A percentile compares a stretch with the other conserved stretches of the same genome.
These are phyloP conservation scores for Nematocida displodere DNA, from an alignment of 371 early-diverging fungal genomes.

Conservation along the genomic window DNA sequence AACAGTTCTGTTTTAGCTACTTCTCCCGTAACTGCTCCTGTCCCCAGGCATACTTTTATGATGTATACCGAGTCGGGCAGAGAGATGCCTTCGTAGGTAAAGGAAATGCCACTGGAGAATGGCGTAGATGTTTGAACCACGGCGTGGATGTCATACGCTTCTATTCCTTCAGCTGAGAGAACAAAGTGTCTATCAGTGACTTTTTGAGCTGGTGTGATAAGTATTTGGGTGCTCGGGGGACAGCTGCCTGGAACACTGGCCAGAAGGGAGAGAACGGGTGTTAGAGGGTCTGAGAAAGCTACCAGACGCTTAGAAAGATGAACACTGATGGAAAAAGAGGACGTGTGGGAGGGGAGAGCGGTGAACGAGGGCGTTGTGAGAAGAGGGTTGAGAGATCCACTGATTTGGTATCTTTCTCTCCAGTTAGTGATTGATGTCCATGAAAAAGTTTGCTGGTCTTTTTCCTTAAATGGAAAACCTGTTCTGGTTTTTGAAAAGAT, in stretches of 20 bases:
- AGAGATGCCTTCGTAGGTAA: not conserved
- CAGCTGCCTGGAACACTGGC: too few relatives aligned
- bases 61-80: not conserved
- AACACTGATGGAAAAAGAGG: too few relatives aligned
- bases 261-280: too few relatives aligned
- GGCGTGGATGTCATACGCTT: not conserved
- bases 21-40: not conserved
- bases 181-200: too few relatives aligned
- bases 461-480: not conserved
- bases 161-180: too few relatives aligned
- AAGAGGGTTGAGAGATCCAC: not conserved
- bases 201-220: too few relatives aligned
- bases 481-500: not conserved
- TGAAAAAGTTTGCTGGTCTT: not conserved
- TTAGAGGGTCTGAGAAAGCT: too few relatives aligned
- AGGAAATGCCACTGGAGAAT: not conserved
- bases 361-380: not conserved
- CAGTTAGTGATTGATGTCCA: not conserved
- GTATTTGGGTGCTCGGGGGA: too few relatives aligned
- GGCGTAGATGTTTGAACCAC: not conserved
- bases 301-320: too few relatives aligned
- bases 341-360: too few relatives aligned
- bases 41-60: not conserved
- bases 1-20: not conserved
- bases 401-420: not conserved